Evolutionary conservation across 2,329 filamentous ascomycete genomes (phyloP), one percentile per base, ranked within the genome.

Genomic region (Alternaria consortialis): DNA sequence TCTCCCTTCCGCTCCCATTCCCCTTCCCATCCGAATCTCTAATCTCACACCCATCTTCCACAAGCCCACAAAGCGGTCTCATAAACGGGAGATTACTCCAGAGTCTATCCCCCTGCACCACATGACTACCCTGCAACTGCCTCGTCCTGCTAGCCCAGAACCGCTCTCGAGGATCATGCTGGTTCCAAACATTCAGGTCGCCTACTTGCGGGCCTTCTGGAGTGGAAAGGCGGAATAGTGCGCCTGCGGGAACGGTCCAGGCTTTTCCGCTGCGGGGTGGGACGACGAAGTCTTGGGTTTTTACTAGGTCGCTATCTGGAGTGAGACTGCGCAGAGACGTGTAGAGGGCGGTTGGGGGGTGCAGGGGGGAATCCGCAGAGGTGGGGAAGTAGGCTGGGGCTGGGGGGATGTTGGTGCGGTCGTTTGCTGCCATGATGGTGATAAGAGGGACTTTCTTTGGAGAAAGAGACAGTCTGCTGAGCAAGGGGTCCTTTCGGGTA

Each of bases 71-170:
- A 48, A 95, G 79, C 0, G 91, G 91, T 7, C 92, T 83, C 81
- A 95, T 85, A 77, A 90, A 95, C 0, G 92, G 92, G 5, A 95
- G 80, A 64, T 85, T 88, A 5, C 88, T 91, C 92, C 92, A 95
- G 5, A 96, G 82, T 1, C 91, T 84, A 79, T 95, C 91, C 52
- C 88, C 85, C 0, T 87, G 87, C 0, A 84, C 85, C 43, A 96
- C 86, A 75, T 96, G 92, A 2, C 89, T 89, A 13, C 89, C 86
- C 69, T 96, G 91, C 17, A 96, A 84, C 75, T 96, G 92, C 59
- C 89, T 85, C 12, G 92, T 95, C 37, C 92, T 86, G 1, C 87
- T 84, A 1, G 92, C 92, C 92, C 92, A 96, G 81, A 96, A 92
- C 42, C 88, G 85, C 76, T 96, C 92, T 13, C 91, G 86, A 0